A percentile compares a stretch with the other conserved stretches of the same genome.
Conservation (phyloP, 345 rosid species). For the Citrus inodora region DNA sequence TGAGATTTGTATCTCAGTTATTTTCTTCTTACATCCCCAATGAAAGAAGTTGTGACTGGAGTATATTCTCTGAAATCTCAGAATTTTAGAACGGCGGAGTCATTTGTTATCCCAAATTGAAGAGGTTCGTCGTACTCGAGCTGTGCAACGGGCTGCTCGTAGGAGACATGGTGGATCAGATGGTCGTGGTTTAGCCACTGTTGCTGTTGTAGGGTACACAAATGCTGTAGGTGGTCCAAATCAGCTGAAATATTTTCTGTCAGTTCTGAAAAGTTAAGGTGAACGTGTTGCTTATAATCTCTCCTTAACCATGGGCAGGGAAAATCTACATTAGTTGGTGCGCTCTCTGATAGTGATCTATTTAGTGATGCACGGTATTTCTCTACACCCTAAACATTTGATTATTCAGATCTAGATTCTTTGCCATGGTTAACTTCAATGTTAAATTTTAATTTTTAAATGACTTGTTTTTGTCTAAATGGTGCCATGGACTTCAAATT, state of each 20-base stretch:
- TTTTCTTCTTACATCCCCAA: background rate
- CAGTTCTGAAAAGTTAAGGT: slow-evolving; percentile 1
- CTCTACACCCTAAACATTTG: slow-evolving; percentile 13
- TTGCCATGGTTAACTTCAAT: background rate
- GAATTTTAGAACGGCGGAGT: slow-evolving; percentile 68
- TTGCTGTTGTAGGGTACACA: slow-evolving; percentile 96
- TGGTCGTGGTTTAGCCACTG: slow-evolving; percentile 56
- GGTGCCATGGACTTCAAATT: slow-evolving; percentile 8
- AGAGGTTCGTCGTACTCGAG: slow-evolving; percentile 83
- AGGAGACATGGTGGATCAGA: slow-evolving; percentile 49
- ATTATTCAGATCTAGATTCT: slow-evolving; percentile 4
- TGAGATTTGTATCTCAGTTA: background rate
- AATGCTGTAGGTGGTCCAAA: slow-evolving; percentile 71
- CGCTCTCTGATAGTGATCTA: slow-evolving; percentile 65
- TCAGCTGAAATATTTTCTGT: slow-evolving; percentile 7
- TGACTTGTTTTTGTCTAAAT: slow-evolving; percentile 7
- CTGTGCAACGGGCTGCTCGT: slow-evolving; percentile 82
- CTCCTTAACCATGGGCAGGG: slow-evolving; percentile 46
- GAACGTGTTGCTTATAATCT: background rate
- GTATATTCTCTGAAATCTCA: slow-evolving; percentile 21
- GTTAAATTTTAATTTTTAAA: background rate
- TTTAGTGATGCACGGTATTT: slow-evolving; percentile 80
- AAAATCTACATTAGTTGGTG: slow-evolving; percentile 78
- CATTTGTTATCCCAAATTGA: slow-evolving; percentile 67
- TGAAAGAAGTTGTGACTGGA: background rate